Evolutionary conservation across 2,329 filamentous ascomycete species (phyloP), one percentile per base, ranked within the genome.

Genomic region (Sclerotinia nivalis): DNA sequence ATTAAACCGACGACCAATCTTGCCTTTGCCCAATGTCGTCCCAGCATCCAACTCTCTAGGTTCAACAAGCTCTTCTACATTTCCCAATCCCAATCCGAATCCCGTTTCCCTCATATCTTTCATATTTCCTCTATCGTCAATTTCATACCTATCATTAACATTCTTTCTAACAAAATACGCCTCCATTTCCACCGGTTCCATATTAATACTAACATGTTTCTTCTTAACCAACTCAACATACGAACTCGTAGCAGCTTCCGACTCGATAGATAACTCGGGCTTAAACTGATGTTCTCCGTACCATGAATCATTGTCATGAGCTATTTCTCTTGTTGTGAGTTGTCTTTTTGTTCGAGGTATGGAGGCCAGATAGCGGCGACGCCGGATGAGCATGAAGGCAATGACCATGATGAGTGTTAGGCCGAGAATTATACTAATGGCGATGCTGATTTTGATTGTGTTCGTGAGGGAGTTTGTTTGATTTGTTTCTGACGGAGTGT

Each of bases 31-130:
- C 28, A 22, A 7, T 5, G 20, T 47, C 43, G 59, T 61, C 10
- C 40, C 59, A 5, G 25, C 40, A 34, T 61, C 59, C 59, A 61
- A 47, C 10, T 61, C 59, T 34, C 31, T 28, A 2, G 59, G 59
- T 12, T 61, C 59, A 22, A 47, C 40, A 28, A 61, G 43, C 43
- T 61, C 59, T 15, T 61, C 25, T 61, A 61, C 10, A 31, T 61
- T 25, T 10, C 59, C 59, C 25, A 58, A 10, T 25, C 55, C 55
- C n/a, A 61, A n/a, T 47, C 59, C 59, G 2, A 47, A 13, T 22
- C 25, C 59, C 9, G 12, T 15, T 20, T 18, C 18, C 5, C 15
- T 43, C 1, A 22, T 31, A 31, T 47, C 25, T 47, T 13, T 31
- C 0, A 18, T 8, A 12, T 47, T 1, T 1, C 18, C 12, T 25